These are phyloP conservation scores for Lasiosphaeria hispida DNA, from an alignment of 495 filamentous ascomycete genomes.

Conservation along the genomic window DNA sequence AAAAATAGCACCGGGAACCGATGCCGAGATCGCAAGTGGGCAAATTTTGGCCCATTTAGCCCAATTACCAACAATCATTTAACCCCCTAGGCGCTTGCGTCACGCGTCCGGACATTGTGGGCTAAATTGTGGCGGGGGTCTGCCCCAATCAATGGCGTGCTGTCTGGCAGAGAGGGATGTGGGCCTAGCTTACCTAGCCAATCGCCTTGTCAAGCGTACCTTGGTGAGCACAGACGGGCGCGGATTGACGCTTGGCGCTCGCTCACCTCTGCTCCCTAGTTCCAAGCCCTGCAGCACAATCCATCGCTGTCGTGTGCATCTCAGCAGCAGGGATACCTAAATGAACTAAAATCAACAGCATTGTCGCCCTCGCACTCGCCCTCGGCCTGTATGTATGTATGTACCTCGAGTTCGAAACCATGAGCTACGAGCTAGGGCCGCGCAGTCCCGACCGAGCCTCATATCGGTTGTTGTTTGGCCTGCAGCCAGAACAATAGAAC, in stretches of 20 bases:
- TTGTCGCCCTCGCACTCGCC: too few relatives aligned
- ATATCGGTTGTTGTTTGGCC: too few relatives aligned
- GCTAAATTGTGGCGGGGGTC: slow-evolving; percentile 8
- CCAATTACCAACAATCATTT: slow-evolving; percentile 22
- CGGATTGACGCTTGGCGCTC: background rate
- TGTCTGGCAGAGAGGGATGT: background rate
- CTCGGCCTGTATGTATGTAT: too few relatives aligned
- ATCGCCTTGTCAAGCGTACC: background rate
- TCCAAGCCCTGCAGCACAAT: background rate
- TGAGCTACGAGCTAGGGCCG: too few relatives aligned
- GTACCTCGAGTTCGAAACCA: too few relatives aligned
- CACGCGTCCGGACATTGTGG: slow-evolving; percentile 9
- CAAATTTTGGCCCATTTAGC: slow-evolving; percentile 26
- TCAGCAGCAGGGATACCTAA: too few relatives aligned
- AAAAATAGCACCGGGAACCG: slow-evolving; percentile 28
- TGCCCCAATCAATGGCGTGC: slow-evolving; percentile 16
- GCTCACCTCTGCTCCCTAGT: background rate
- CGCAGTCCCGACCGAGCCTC: too few relatives aligned
- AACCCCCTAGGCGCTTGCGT: slow-evolving; percentile 28
- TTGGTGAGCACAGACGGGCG: slow-evolving; percentile 9
- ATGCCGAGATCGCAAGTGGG: slow-evolving; percentile 27
- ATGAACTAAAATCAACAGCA: too few relatives aligned
- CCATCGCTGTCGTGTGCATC: too few relatives aligned
- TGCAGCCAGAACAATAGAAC: too few relatives aligned
- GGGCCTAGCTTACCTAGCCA: slow-evolving; percentile 1